Percentiles rank a stretch among this genome's conserved stretches.
phyloP scores from a whole-genome alignment of 192 early-diverging fungal species.

The Chytriomyces sp. region DNA sequence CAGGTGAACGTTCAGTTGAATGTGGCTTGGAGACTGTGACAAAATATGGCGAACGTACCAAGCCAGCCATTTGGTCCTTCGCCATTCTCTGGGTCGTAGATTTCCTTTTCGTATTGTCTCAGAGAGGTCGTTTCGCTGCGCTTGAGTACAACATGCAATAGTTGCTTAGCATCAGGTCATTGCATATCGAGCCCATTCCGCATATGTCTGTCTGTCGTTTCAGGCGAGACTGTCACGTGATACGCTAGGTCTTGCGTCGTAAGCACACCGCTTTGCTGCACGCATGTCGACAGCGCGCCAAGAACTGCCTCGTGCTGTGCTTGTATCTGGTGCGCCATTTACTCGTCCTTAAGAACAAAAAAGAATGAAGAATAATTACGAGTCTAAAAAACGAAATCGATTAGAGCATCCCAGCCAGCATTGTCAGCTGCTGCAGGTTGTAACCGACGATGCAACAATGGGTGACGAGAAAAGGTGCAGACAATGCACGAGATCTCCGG shows the following conservation, averaged over 20 bases:
- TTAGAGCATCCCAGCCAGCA: no score
- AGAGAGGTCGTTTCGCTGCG: constrained; percentile 73
- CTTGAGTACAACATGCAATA: constrained; percentile 62
- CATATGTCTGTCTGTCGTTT: constrained; percentile 90
- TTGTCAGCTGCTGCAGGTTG: no score
- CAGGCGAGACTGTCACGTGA: constrained; percentile 74
- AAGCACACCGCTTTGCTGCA: not conserved
- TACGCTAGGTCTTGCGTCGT: not conserved
- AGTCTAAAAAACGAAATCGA: no score
- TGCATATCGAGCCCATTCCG: constrained; percentile 74
- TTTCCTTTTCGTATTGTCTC: constrained; percentile 74
- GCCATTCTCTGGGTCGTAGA: constrained; percentile 81
- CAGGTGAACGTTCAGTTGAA: constrained; percentile 49
- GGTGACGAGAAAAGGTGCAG: no score
- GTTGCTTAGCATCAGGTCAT: constrained; percentile 64
- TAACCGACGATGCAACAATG: no score
- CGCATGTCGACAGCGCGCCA: not conserved
- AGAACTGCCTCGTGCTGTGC: not conserved
- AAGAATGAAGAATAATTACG: not conserved
- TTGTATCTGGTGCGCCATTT: no score
- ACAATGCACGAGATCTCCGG: no score
- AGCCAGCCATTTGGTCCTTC: constrained; percentile 81
- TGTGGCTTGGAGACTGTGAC: no score
- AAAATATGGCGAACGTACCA: constrained; percentile 11
- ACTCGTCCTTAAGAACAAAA: not conserved